Evolutionary conservation across 2,329 filamentous ascomycete genomes (phyloP).

Genomic region (Harringtonia aguacate): DNA sequence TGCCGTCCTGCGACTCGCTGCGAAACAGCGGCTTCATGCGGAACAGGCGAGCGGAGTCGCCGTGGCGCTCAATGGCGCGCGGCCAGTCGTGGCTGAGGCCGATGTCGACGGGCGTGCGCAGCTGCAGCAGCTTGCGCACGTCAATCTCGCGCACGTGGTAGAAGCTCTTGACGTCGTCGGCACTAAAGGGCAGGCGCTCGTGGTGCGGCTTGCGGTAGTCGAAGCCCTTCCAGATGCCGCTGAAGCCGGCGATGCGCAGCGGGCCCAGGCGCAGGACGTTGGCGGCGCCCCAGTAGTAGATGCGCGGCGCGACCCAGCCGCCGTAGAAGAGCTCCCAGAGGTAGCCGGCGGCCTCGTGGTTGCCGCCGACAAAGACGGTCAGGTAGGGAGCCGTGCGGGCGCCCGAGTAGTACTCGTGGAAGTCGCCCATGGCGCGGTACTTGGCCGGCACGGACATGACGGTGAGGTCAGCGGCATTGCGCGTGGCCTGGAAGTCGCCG

Average conservation of each 20-base stretch:
- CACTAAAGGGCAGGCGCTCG: constrained; percentile 77
- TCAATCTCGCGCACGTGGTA: constrained; percentile 90
- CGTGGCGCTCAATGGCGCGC: constrained; percentile 66
- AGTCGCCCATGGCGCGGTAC: constrained; percentile 82
- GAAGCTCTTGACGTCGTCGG: constrained; percentile 65
- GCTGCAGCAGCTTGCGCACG: constrained; percentile 74
- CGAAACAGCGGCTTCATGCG: constrained; percentile 63
- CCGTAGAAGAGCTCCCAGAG: constrained; percentile 91
- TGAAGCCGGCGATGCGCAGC: constrained; percentile 78
- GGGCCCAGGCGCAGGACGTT: constrained; percentile 79
- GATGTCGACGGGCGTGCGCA: constrained; percentile 82
- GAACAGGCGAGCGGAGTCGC: constrained; percentile 60
- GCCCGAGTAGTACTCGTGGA: constrained; percentile 88
- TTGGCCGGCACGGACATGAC: constrained; percentile 85
- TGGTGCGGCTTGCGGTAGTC: constrained; percentile 77
- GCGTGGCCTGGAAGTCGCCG: constrained; percentile 84
- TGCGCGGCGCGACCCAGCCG: constrained; percentile 92
- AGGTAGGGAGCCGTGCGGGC: constrained; percentile 67
- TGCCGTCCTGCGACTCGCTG: constrained; percentile 63
- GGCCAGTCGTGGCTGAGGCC: constrained; percentile 97
- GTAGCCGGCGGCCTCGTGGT: constrained; percentile 88
- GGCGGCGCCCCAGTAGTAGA: constrained; percentile 92
- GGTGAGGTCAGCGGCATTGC: constrained; percentile 78
- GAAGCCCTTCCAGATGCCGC: constrained; percentile 89
- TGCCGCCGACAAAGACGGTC: constrained; percentile 87